Percentiles rank a stretch among this genome's conserved stretches.
Conservation (phyloP, 495 filamentous ascomycete genomes). For the Pyrenula massariospora region DNA sequence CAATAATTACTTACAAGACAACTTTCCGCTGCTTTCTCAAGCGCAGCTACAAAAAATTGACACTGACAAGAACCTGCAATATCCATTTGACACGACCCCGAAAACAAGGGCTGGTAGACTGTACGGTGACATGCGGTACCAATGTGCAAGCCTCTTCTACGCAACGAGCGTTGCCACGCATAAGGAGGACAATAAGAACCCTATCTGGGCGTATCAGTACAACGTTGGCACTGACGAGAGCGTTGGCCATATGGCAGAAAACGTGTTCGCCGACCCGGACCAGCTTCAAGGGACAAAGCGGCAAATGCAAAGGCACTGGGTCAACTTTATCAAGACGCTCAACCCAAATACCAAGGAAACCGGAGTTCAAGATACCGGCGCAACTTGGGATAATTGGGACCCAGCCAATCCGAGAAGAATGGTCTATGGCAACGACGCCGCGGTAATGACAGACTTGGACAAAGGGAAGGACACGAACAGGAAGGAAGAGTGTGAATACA, state of each 20-base stretch:
- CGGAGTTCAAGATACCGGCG: no score
- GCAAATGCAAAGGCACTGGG: slow-evolving; percentile 25
- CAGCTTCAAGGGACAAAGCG: background rate
- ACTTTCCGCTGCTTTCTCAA: background rate
- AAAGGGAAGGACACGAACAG: background rate
- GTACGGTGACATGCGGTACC: background rate
- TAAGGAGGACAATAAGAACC: background rate
- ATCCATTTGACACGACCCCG: background rate
- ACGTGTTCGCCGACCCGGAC: background rate
- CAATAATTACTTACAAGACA: background rate
- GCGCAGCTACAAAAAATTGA: background rate
- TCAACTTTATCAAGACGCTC: slow-evolving; percentile 48
- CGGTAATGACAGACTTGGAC: background rate
- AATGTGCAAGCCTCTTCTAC: background rate
- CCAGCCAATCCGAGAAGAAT: background rate
- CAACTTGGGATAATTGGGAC: background rate
- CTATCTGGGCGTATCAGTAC: background rate
- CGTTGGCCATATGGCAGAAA: background rate
- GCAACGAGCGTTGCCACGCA: background rate
- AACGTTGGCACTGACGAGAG: background rate
- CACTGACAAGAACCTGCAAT: background rate
- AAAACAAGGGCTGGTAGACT: background rate
- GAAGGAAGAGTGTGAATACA: background rate
- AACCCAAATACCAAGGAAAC: slow-evolving; percentile 42
- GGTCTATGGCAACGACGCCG: background rate